Evolutionary conservation across 2,329 filamentous ascomycete genomes (phyloP), one percentile per base, ranked within the genome.

Genomic region (Diaporthe amygdali): DNA sequence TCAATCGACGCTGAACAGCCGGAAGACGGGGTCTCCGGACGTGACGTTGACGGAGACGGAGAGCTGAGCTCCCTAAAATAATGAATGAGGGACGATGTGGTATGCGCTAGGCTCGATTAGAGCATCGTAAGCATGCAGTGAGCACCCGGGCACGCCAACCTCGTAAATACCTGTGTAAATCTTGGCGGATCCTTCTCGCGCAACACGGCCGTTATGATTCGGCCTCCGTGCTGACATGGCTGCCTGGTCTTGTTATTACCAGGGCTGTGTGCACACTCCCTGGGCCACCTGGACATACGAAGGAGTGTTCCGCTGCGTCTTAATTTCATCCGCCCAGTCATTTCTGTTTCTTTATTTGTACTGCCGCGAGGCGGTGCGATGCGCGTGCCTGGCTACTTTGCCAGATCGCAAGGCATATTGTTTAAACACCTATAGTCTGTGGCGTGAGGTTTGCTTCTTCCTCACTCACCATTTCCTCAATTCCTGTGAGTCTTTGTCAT

Each of bases 141-240:
- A 14, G 41, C 59, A 49, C 27, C 17, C 17, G 39, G 56, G 41
- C 41, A 14, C 17, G 6, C 3, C 41, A 47, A 41, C 55, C 37
- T 12, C 8, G 22, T 30, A 12, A 17, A 6, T 34, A 7, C 44
- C 41, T 37, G 17, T n/a, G 37, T 22, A n/a, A 12, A 4, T 49
- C 59, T 64, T 64, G 59, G 59, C 59, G 44, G n/a, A 64, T 64
- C 59, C 59, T 64, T 27, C 59, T 25, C 27, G 44, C 41, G 41
- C 30, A 49, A 44, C 59, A 64, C 30, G 25, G 12, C 59, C n/a
- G 41, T 37, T 49, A 3, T 49, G 59, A 64, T 64, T 63, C 59
- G 59, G n/a, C 59, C 44, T 5, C 17, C n/a, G n/a, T 46, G 41
- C 34, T 12, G 5, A 37, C n/a, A 6, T 64, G 30, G 22, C 59